A percentile compares a stretch with the other conserved stretches of the same genome.
Conservation (phyloP, 148 eudicot genomes). For the Pharnaceum exiguum region DNA sequence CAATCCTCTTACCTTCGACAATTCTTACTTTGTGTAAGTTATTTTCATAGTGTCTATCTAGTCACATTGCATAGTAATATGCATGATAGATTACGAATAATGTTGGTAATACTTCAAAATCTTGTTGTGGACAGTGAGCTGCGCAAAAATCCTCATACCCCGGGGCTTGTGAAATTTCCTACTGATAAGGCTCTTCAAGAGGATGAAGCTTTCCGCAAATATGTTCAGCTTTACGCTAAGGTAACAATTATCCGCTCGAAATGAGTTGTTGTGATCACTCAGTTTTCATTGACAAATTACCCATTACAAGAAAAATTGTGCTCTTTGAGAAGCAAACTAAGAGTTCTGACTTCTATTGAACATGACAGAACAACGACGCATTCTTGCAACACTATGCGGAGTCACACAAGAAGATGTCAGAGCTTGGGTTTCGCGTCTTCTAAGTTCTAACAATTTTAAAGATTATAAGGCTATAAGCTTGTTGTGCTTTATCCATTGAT, state of each 20-base stretch:
- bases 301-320: too few species aligned
- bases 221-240: conserved; percentile 67
- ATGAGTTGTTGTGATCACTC: too few species aligned
- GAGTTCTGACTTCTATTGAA: not conserved
- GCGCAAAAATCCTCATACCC: conserved; percentile 42
- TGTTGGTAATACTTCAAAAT: not conserved
- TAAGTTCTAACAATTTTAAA: too few species aligned
- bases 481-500: too few species aligned
- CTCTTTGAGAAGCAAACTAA: too few species aligned
- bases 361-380: conserved; percentile 60
- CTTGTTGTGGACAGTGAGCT: conserved; percentile 46
- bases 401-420: conserved; percentile 87
- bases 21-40: conserved; percentile 74
- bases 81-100: too few species aligned
- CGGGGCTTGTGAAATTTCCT: conserved; percentile 66
- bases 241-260: too few species aligned
- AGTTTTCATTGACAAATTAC: too few species aligned
- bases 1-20: conserved; percentile 76
- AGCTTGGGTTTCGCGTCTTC: conserved; percentile 71
- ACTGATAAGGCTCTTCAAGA: conserved; percentile 61
- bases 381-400: conserved; percentile 77
- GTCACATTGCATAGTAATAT: too few species aligned
- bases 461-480: too few species aligned
- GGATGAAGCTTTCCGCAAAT: conserved; percentile 50
- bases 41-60: too few species aligned